A percentile compares a stretch with the other conserved stretches of the same genome.
Evolutionary conservation across 1,284 basidiomycete species (phyloP).

Genomic region (Cutaneotrichosporon cyanovorans): DNA sequence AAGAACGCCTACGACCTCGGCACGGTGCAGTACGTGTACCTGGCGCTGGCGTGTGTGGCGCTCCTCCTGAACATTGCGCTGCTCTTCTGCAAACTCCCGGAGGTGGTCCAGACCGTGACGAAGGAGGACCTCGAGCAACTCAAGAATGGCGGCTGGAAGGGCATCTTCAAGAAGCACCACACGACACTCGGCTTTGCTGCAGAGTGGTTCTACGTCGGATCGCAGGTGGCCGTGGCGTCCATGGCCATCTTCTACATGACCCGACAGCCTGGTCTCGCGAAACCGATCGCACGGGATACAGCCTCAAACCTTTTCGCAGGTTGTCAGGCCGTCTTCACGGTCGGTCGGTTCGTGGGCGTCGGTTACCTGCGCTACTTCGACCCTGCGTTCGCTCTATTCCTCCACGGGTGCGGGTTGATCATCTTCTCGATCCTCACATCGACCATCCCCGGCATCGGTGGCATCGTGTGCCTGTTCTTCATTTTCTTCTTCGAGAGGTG

Average conservation of each 20-base stretch:
- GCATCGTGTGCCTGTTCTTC: conserved; percentile 31
- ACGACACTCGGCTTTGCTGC: conserved; percentile 23
- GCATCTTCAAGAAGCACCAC: conserved; percentile 29
- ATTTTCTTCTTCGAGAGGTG: conserved; percentile 30
- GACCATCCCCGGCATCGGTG: conserved; percentile 21
- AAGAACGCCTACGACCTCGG: conserved; percentile 19
- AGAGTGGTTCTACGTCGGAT: conserved; percentile 26
- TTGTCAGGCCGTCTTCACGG: conserved; percentile 34
- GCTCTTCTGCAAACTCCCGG: conserved; percentile 30
- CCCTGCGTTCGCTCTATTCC: conserved; percentile 28
- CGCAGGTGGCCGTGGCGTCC: conserved; percentile 32
- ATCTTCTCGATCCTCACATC: conserved; percentile 29
- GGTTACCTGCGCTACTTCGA: conserved; percentile 28
- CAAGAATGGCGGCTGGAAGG: conserved; percentile 18
- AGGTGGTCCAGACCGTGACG: conserved; percentile 26
- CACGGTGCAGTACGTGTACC: conserved; percentile 37
- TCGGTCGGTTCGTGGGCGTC: conserved; percentile 34
- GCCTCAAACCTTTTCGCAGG: conserved; percentile 33
- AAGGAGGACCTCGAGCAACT: conserved; percentile 16
- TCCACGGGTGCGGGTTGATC: conserved; percentile 23
- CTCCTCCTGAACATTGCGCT: conserved; percentile 23
- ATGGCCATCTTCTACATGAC: conserved; percentile 28
- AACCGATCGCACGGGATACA: conserved; percentile 12
- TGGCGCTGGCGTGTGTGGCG: conserved; percentile 25
- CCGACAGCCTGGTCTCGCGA: conserved; percentile 22